Conservation (phyloP, 2,329 filamentous ascomycete genomes). For the Keithomyces neogunnii region DNA sequence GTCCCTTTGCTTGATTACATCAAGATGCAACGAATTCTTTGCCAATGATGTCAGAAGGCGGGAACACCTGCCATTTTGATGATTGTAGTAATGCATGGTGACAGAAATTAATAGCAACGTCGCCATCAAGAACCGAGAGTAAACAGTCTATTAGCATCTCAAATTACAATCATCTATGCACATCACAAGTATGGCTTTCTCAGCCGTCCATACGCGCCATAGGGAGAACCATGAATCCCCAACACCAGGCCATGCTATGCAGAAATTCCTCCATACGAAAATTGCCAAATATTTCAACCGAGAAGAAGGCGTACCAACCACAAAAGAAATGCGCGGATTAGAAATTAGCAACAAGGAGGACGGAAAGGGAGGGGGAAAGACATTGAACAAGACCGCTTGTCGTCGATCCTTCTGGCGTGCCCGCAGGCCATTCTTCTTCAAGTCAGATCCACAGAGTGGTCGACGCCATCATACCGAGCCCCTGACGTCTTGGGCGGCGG, state of each 20-base stretch:
- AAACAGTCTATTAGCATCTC: neutral
- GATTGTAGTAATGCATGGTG: too few relatives aligned
- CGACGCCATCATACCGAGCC: constrained; percentile 23
- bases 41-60: too few relatives aligned
- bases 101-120: too few relatives aligned
- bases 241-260: constrained; percentile 8
- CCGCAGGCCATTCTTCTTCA: neutral
- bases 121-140: too few relatives aligned
- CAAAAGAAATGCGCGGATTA: too few relatives aligned
- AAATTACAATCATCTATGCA: neutral
- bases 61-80: too few relatives aligned
- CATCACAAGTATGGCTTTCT: neutral
- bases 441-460: constrained; percentile 14
- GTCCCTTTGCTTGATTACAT: too few relatives aligned
- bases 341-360: neutral
- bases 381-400: too few relatives aligned
- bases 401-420: too few relatives aligned
- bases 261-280: constrained; percentile 5
- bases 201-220: neutral
- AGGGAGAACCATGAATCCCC: neutral
- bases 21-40: too few relatives aligned
- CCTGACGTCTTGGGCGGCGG: neutral
- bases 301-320: too few relatives aligned
- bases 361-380: neutral
- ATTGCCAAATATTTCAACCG: too few relatives aligned